Base-by-base conservation (phyloP, 139 green algal species). In the Ettlia oleoabundans region DNA sequence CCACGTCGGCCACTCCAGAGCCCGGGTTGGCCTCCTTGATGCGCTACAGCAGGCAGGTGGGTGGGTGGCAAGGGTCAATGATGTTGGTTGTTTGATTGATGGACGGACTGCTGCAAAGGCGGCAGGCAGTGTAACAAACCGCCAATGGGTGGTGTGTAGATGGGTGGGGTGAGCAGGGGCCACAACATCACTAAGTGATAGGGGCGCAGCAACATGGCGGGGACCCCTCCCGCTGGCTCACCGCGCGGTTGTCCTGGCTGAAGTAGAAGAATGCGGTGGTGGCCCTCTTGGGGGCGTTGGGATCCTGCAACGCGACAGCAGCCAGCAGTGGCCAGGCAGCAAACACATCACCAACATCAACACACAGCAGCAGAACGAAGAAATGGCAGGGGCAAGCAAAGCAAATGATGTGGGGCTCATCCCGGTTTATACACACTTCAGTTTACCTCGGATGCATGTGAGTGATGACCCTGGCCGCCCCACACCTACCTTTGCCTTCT, bases 261-360 rank as follows among this genome's bases (percentile, higher is more conserved):
- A 97, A 98, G 86, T 92, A 95, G 94, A 98, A 97, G 90, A 95
- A 98, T 35, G 91, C 93, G 2, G 89, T 93, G 33, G 97, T 77
- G n/a, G 78, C 88, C 21, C 89, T 88, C 84, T 98, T 98, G 74
- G 95, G 95, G 8, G 93, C 95, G 86, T 98, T 94, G 78, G 86
- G 80, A 41, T 88, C 90, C 78, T 92, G n/a, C n/a, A n/a, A n/a
- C n/a, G n/a, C n/a, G n/a, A n/a, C n/a, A n/a, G n/a, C n/a, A n/a
- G n/a, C n/a, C n/a, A n/a, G n/a, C n/a, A n/a, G n/a, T n/a, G n/a
- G n/a, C n/a, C n/a, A n/a, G n/a, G n/a, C n/a, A n/a, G n/a, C n/a
- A n/a, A n/a, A n/a, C n/a, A n/a, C n/a, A n/a, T n/a, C n/a, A n/a
- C n/a, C n/a, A n/a, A n/a, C n/a, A n/a, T n/a, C n/a, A n/a, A n/a